Conservation (phyloP, 305 asterid genomes). For the Fraxinus platypoda region DNA sequence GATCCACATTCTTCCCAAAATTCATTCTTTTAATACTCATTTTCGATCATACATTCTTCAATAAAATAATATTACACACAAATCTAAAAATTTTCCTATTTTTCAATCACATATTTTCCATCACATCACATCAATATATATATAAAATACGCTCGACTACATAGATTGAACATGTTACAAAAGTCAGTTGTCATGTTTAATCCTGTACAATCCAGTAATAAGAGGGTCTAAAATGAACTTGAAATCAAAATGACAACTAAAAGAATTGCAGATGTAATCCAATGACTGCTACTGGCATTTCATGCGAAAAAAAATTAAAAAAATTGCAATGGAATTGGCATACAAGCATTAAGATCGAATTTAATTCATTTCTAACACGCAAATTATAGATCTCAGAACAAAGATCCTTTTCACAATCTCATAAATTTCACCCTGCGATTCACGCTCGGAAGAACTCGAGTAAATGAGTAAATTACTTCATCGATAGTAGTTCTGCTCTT, state of each 20-base stretch:
- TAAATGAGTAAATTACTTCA: background rate
- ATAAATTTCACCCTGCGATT: background rate
- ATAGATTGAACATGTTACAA: background rate
- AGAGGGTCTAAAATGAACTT: background rate
- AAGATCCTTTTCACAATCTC: background rate
- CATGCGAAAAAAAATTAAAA: background rate
- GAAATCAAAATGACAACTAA: background rate
- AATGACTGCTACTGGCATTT: background rate
- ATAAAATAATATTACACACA: no score
- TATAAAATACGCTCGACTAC: background rate
- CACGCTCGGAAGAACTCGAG: background rate
- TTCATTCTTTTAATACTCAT: no score
- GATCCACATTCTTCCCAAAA: no score
- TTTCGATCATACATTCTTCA: no score
- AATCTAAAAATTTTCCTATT: no score
- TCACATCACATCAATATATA: no score
- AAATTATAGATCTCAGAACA: background rate
- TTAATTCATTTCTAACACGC: background rate
- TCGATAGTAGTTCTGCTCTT: background rate
- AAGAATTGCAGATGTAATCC: background rate
- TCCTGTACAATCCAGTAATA: background rate
- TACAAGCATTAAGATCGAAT: background rate
- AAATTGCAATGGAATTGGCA: background rate
- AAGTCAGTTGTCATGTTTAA: background rate
- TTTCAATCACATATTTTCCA: no score